Conservation (phyloP, 768 basidiomycete species). For the Lanmaoa pseudosensibilis region DNA sequence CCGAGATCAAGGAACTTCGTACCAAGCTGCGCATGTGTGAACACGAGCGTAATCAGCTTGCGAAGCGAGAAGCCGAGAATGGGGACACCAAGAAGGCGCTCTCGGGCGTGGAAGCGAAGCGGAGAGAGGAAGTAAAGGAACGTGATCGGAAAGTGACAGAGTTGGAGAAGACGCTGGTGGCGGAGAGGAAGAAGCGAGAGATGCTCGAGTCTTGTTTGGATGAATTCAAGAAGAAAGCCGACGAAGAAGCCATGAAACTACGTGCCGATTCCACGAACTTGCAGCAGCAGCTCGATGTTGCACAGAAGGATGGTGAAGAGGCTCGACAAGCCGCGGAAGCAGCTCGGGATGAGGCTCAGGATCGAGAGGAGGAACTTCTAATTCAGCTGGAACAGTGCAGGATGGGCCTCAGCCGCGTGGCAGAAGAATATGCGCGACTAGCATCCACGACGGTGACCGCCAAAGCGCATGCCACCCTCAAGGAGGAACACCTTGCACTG, state of each 20-base stretch:
- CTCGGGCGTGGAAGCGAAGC: slow-evolving; percentile 47
- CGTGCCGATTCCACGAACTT: slow-evolving; percentile 35
- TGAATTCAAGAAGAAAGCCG: slow-evolving; percentile 42
- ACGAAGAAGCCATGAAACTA: slow-evolving; percentile 41
- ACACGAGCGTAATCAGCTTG: slow-evolving; percentile 53
- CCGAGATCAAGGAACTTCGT: slow-evolving; percentile 62
- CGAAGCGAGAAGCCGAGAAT: slow-evolving; percentile 51
- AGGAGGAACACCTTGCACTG: slow-evolving; percentile 38
- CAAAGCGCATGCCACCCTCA: slow-evolving; percentile 39
- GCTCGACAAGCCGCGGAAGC: slow-evolving; percentile 35
- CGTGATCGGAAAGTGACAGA: slow-evolving; percentile 55
- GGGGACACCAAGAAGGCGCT: slow-evolving; percentile 52
- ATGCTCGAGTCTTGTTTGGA: slow-evolving; percentile 43
- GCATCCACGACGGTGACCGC: slow-evolving; percentile 43
- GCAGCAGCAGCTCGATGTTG: slow-evolving; percentile 39
- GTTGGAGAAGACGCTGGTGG: slow-evolving; percentile 49
- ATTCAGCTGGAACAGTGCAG: slow-evolving; percentile 53
- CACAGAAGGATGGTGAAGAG: slow-evolving; percentile 38
- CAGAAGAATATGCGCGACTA: slow-evolving; percentile 55
- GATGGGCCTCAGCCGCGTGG: slow-evolving; percentile 44
- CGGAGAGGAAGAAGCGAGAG: slow-evolving; percentile 54
- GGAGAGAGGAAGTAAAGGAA: slow-evolving; percentile 55
- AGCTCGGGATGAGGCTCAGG: slow-evolving; percentile 32
- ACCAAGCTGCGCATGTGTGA: slow-evolving; percentile 58
- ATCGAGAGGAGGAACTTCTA: slow-evolving; percentile 47